Conservation (phyloP, 192 early-diverging fungal genomes). For the Podila clonocystis region DNA sequence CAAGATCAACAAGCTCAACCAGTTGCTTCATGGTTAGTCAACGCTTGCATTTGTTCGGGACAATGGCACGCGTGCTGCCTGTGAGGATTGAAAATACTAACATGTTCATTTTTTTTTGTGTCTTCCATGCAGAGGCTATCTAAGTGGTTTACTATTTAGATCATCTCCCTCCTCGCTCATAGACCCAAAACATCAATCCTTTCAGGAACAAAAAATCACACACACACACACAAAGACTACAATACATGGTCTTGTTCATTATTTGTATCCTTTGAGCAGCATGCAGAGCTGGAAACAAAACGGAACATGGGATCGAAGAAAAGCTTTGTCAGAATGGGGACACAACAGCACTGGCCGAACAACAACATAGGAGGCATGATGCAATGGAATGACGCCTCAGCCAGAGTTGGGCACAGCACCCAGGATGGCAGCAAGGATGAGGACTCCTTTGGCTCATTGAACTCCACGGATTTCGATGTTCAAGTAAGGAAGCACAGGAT, state of each 20-base stretch:
- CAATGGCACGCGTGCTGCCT: no score
- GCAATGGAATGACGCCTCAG: no score
- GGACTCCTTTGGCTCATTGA: no score
- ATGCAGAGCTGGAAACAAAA: background rate
- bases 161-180: background rate
- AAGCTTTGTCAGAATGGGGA: no score
- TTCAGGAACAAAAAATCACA: background rate
- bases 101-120: background rate
- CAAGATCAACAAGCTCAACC: conserved; percentile 96
- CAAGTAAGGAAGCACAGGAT: no score
- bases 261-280: background rate
- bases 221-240: background rate
- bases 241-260: background rate
- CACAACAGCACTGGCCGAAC: no score
- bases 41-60: no score
- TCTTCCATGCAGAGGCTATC: background rate
- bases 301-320: no score
- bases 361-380: no score
- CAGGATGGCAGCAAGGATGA: no score
- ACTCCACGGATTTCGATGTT: no score
- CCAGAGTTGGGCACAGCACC: no score
- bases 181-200: background rate
- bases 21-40: conserved; percentile 64
- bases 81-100: background rate
- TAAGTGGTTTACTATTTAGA: background rate